These are phyloP conservation scores for Pichia sp. DNA, from an alignment of 1,139 yeast genomes.

Conservation along the genomic window DNA sequence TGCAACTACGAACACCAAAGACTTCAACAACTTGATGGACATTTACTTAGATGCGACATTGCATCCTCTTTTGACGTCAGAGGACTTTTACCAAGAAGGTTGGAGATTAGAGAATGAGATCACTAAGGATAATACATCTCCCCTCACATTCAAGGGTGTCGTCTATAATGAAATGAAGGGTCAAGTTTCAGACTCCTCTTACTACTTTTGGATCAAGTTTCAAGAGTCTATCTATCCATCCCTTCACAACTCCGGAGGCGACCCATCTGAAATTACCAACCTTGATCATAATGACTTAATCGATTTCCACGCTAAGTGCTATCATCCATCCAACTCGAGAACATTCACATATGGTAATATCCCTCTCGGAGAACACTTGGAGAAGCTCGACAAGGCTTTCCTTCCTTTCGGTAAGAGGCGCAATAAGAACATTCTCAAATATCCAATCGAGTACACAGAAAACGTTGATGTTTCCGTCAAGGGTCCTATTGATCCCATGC, in stretches of 20 bases:
- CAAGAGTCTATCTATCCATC: conserved; percentile 83
- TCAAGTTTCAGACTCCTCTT: conserved; percentile 84
- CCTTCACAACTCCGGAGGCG: conserved; percentile 90
- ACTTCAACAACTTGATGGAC: conserved; percentile 75
- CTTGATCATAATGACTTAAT: conserved; percentile 67
- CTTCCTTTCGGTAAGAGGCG: conserved; percentile 46
- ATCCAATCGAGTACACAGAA: conserved; percentile 39
- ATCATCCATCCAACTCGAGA: conserved; percentile 86
- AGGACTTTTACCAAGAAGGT: conserved; percentile 93
- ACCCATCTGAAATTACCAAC: conserved; percentile 73
- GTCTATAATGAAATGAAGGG: conserved; percentile 99
- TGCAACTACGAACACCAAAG: conserved; percentile 83
- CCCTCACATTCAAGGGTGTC: conserved; percentile 82
- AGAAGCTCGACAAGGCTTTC: conserved; percentile 48
- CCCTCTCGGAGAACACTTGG: conserved; percentile 55
- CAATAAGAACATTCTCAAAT: conserved; percentile 22
- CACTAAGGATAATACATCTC: conserved; percentile 48
- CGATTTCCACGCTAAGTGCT: conserved; percentile 64
- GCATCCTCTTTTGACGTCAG: conserved; percentile 67
- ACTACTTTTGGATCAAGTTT: conserved; percentile 76
- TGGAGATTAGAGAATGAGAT: conserved; percentile 87
- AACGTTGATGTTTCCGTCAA: conserved; percentile 32
- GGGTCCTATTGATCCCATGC: conserved; percentile 85
- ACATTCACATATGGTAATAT: conserved; percentile 85
- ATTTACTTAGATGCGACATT: conserved; percentile 86